Evolutionary conservation across 768 basidiomycete species (phyloP).

Genomic region (Sarcodon sp.): DNA sequence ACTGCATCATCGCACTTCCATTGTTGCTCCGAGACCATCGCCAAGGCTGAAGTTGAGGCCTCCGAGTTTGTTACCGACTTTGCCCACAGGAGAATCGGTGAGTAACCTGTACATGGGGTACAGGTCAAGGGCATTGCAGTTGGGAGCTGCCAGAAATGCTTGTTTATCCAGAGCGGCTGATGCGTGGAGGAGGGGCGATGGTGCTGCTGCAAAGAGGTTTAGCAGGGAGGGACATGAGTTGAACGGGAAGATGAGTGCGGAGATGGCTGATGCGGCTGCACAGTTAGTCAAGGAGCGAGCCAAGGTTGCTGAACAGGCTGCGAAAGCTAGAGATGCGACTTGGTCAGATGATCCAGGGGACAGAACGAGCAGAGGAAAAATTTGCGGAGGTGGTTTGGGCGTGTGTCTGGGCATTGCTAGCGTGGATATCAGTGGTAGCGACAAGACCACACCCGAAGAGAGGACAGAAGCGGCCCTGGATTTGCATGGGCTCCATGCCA

Average conservation of each 20-base stretch:
- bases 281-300: constrained; percentile 77
- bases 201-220: constrained; percentile 90
- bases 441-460: constrained; percentile 68
- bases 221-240: constrained; percentile 89
- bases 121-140: constrained; percentile 76
- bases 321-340: constrained; percentile 49
- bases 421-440: constrained; percentile 32
- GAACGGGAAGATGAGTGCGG: constrained; percentile 80
- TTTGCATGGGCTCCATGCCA: constrained; percentile 87
- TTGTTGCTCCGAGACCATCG: constrained; percentile 71
- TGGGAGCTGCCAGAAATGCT: constrained; percentile 89
- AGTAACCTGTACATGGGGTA: constrained; percentile 83
- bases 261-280: constrained; percentile 79
- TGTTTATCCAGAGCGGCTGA: constrained; percentile 92
- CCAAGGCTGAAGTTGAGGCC: constrained; percentile 77
- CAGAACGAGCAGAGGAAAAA: constrained; percentile 56
- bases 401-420: constrained; percentile 80
- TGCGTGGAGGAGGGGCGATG: constrained; percentile 92
- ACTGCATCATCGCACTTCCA: constrained; percentile 50
- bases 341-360: constrained; percentile 85
- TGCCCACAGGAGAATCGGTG: constrained; percentile 74
- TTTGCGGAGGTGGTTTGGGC: constrained; percentile 73
- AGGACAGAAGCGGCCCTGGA: constrained; percentile 82
- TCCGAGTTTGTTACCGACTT: constrained; percentile 75
- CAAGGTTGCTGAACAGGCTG: constrained; percentile 62